Conservation (phyloP, 345 rosid species). For the Syzygium jambos region DNA sequence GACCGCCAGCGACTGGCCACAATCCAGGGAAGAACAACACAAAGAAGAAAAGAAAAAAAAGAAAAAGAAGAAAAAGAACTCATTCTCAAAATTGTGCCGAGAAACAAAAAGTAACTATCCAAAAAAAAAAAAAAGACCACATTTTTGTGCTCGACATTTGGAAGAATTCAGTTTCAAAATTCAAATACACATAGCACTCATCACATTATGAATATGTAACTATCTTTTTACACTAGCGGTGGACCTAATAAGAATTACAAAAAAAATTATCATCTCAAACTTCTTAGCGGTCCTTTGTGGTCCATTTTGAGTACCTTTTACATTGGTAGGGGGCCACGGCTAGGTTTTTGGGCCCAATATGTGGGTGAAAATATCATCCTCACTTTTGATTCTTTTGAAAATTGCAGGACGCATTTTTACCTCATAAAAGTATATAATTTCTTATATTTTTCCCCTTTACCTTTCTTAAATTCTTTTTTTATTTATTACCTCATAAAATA, state of each 20-base stretch:
- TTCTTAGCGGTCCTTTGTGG: not conserved
- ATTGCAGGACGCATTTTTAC: not conserved
- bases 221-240: not conserved
- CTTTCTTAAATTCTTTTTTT: too few relatives aligned
- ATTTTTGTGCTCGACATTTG: too few relatives aligned
- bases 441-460: not conserved
- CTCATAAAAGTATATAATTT: not conserved
- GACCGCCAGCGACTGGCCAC: too few relatives aligned
- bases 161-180: not conserved
- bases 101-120: too few relatives aligned
- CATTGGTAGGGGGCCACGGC: not conserved
- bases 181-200: not conserved
- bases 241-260: not conserved
- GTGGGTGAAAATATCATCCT: not conserved
- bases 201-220: not conserved
- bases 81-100: too few relatives aligned
- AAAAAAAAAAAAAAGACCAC: too few relatives aligned
- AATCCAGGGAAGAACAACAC: too few relatives aligned
- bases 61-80: too few relatives aligned
- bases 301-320: not conserved
- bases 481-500: not conserved
- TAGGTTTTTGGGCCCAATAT: not conserved
- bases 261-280: not conserved
- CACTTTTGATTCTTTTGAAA: not conserved
- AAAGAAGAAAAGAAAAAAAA: too few relatives aligned